phyloP scores from a whole-genome alignment of 2,329 filamentous ascomycete genomes.

The Pleoardoris graminearum region DNA sequence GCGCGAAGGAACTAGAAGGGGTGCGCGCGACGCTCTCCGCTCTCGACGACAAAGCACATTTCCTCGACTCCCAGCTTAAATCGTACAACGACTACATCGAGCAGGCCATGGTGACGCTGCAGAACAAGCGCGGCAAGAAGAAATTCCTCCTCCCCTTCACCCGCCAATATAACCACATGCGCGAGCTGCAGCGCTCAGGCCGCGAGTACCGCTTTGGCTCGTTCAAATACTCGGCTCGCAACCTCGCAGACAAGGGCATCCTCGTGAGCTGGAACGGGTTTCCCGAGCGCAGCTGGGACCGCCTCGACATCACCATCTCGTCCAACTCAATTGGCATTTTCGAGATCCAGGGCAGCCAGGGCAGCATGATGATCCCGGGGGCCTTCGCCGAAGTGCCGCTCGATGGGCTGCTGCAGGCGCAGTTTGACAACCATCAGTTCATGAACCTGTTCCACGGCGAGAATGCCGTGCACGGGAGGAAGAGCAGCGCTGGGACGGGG shows the following conservation, averaged over 20 bases:
- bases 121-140: slow-evolving; percentile 96
- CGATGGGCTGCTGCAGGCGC: slow-evolving; percentile 91
- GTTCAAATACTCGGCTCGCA: slow-evolving; percentile 93
- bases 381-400: slow-evolving; percentile 86
- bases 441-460: slow-evolving; percentile 76
- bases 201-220: slow-evolving; percentile 96
- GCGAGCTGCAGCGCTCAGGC: slow-evolving; percentile 88
- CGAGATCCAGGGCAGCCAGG: slow-evolving; percentile 84
- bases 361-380: slow-evolving; percentile 93
- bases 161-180: slow-evolving; percentile 98
- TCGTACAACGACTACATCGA: slow-evolving; percentile 99
- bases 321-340: slow-evolving; percentile 95
- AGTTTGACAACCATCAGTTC: slow-evolving; percentile 96
- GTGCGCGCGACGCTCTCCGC: slow-evolving; percentile 75
- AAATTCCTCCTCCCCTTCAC: slow-evolving; percentile 94
- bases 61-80: slow-evolving; percentile 92
- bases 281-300: slow-evolving; percentile 80
- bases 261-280: slow-evolving; percentile 90
- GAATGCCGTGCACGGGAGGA: slow-evolving; percentile 18
- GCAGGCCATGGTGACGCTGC: slow-evolving; percentile 94
- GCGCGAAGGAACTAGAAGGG: slow-evolving; percentile 86
- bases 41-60: slow-evolving; percentile 83
- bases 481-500: slow-evolving; percentile 14
- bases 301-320: slow-evolving; percentile 90
- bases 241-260: slow-evolving; percentile 89